Percentiles rank a stretch among this genome's conserved stretches.
Conservation (phyloP, 345 rosid genomes). For the Brassica incana region DNA sequence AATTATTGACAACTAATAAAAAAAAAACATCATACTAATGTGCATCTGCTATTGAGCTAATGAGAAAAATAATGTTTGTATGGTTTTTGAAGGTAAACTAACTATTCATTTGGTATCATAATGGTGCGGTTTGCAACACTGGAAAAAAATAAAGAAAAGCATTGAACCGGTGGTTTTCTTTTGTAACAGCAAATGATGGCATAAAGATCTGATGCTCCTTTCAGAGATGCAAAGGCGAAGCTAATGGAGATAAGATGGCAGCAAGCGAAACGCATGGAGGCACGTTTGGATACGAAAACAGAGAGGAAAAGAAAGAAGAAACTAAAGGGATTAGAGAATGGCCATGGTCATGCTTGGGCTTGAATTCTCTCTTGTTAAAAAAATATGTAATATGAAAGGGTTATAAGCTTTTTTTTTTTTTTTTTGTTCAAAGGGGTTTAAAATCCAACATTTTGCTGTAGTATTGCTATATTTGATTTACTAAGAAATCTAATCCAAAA, state of each 20-base stretch:
- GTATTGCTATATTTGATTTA: neutral
- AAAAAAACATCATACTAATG: too few relatives aligned
- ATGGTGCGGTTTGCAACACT: neutral
- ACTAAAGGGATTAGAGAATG: slow-evolving; percentile 49
- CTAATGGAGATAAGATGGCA: slow-evolving; percentile 58
- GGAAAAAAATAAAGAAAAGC: neutral
- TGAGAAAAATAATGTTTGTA: too few relatives aligned
- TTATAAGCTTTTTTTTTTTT: too few relatives aligned
- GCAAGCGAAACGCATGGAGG: slow-evolving; percentile 56
- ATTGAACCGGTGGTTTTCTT: neutral
- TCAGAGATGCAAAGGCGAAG: slow-evolving; percentile 74
- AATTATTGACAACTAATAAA: too few relatives aligned
- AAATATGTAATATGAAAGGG: too few relatives aligned
- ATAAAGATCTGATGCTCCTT: slow-evolving; percentile 76
- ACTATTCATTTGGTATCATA: neutral
- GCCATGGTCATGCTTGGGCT: slow-evolving; percentile 42
- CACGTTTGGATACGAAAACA: slow-evolving; percentile 50
- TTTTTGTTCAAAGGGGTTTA: neutral
- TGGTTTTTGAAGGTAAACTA: slow-evolving; percentile 46
- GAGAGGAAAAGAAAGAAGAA: slow-evolving; percentile 63
- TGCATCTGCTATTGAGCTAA: too few relatives aligned
- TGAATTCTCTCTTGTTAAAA: neutral
- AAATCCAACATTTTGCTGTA: slow-evolving; percentile 8
- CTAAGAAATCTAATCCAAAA: slow-evolving; percentile 14
- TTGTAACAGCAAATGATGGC: slow-evolving; percentile 84